phyloP scores from a whole-genome alignment of 371 early-diverging fungal genomes.

The Caulochytrium protostelioides region DNA sequence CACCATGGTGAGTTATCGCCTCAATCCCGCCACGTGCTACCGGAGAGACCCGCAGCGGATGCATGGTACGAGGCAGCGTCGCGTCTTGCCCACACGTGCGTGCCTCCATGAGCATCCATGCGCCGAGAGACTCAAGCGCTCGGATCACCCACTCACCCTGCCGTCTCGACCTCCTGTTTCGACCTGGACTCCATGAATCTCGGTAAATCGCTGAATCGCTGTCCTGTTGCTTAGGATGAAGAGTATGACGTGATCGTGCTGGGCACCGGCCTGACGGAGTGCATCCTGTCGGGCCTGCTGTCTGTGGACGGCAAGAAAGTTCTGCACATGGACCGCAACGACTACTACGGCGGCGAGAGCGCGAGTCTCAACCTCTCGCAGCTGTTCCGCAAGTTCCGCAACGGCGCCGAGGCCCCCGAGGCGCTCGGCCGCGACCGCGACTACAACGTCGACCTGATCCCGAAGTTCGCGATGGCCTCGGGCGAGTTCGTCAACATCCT shows the following conservation, averaged over 20 bases:
- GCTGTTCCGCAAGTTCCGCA: slow-evolving; percentile 71
- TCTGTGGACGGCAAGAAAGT: slow-evolving; percentile 97
- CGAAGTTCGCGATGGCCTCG: slow-evolving; percentile 99
- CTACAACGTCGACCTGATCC: slow-evolving; percentile 95
- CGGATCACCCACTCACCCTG: too few species aligned
- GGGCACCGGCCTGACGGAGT: slow-evolving; percentile 98
- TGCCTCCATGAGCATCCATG: too few species aligned
- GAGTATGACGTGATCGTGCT: slow-evolving; percentile 87
- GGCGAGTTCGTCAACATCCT: slow-evolving; percentile 35
- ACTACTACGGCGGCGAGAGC: slow-evolving; percentile 95
- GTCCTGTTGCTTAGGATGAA: slow-evolving; percentile 75
- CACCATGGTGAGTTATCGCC: too few species aligned
- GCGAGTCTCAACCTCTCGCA: slow-evolving; percentile 81
- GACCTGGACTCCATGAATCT: too few species aligned
- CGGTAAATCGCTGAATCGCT: too few species aligned
- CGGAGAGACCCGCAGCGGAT: too few species aligned
- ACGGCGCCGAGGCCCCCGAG: slow-evolving; percentile 36
- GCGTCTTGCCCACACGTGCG: too few species aligned
- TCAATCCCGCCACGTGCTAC: too few species aligned
- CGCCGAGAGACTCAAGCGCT: too few species aligned
- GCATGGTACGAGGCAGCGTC: too few species aligned
- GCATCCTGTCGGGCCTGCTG: slow-evolving; percentile 93
- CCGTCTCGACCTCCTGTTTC: too few species aligned
- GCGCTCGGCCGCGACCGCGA: slow-evolving; percentile 73
- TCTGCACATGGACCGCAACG: slow-evolving; percentile 70